Conservation (phyloP, 2,329 filamentous ascomycete genomes). For the Chrysoporthe puriensis region DNA sequence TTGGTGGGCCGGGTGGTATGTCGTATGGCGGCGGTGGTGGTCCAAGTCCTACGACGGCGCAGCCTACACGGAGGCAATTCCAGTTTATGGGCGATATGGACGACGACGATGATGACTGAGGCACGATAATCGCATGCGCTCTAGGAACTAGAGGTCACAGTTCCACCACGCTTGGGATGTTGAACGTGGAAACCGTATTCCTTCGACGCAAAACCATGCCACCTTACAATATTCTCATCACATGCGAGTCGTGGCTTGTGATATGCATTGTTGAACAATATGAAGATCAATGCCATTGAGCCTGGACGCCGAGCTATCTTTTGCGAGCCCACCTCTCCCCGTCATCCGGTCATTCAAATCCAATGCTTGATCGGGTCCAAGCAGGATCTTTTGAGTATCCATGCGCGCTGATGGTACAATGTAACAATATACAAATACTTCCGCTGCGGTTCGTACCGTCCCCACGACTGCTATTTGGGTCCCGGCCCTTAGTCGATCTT, state of each 20-base stretch:
- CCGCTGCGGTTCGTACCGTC: background rate
- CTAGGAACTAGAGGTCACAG: background rate
- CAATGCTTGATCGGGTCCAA: slow-evolving; percentile 1
- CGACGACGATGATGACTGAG: slow-evolving; percentile 48
- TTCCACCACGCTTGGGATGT: background rate
- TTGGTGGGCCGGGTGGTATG: slow-evolving; percentile 13
- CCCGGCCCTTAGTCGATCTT: slow-evolving; percentile 77
- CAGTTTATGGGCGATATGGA: slow-evolving; percentile 58
- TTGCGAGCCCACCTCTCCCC: background rate
- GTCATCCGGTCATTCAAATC: slow-evolving; percentile 2
- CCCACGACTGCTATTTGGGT: background rate
- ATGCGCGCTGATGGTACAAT: slow-evolving; percentile 23
- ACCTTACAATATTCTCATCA: background rate
- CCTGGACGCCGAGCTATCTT: slow-evolving; percentile 20
- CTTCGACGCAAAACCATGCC: background rate
- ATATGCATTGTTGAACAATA: background rate
- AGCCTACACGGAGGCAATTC: slow-evolving; percentile 54
- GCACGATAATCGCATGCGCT: background rate
- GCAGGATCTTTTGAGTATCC: background rate
- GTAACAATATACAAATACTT: slow-evolving; percentile 28
- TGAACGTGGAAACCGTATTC: background rate
- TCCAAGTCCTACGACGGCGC: slow-evolving; percentile 30
- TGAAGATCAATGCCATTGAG: slow-evolving; percentile 9
- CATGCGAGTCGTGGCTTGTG: background rate
- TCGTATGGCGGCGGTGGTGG: slow-evolving; percentile 31